Evolutionary conservation across 768 basidiomycete species (phyloP).

Genomic region (Trichaptum fuscoviolaceum): DNA sequence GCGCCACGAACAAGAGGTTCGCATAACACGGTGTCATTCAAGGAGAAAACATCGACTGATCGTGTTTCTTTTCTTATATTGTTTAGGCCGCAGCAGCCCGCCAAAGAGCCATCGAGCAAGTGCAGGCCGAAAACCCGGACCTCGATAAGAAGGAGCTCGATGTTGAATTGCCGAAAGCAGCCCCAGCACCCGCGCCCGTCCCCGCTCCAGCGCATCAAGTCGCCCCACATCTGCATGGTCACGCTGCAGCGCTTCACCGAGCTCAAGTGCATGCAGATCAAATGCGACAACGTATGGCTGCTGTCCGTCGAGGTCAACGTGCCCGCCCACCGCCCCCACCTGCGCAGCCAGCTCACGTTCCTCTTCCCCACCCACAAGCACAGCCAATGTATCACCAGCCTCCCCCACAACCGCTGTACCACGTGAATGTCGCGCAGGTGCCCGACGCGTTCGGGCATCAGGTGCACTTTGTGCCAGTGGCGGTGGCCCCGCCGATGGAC

Average conservation of each 20-base stretch:
- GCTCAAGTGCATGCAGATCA: no score
- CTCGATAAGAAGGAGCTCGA: constrained; percentile 53
- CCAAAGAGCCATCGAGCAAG: constrained; percentile 58
- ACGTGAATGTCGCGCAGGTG: not conserved
- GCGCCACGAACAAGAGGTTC: constrained; percentile 62
- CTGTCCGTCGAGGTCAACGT: no score
- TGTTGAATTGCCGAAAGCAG: constrained; percentile 50
- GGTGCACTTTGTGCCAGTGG: no score
- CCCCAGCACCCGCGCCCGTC: not conserved
- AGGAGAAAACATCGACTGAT: constrained; percentile 5
- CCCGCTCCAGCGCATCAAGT: no score
- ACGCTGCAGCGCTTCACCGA: no score
- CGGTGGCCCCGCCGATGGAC: no score
- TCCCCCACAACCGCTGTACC: not conserved
- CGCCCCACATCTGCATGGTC: not conserved
- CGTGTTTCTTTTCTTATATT: not conserved
- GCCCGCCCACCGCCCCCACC: not conserved
- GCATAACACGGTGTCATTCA: constrained; percentile 8
- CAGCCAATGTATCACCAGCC: not conserved
- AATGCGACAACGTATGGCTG: no score
- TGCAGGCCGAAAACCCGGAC: constrained; percentile 57
- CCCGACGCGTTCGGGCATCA: no score
- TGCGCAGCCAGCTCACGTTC: no score
- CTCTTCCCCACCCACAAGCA: not conserved
- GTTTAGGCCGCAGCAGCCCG: constrained; percentile 65